Percentiles rank a stretch among this genome's conserved stretches.
Evolutionary conservation across 78 protist species (phyloP).

Genomic region (Dictyostelium capitatum): DNA sequence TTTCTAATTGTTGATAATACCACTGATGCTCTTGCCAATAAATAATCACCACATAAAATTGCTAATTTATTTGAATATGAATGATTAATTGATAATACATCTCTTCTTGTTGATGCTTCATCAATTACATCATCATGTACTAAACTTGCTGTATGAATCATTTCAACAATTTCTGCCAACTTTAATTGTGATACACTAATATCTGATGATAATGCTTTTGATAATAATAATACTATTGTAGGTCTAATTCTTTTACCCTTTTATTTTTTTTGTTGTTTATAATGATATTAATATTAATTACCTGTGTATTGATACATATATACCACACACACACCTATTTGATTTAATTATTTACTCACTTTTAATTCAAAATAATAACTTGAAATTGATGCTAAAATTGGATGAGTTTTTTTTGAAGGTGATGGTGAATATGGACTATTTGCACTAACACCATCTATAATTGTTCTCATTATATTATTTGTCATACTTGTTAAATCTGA

Average conservation of each 20-base stretch:
- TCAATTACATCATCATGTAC: slow-evolving; percentile 95
- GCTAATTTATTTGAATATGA: slow-evolving; percentile 40
- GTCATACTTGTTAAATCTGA: slow-evolving; percentile 35
- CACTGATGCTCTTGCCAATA: slow-evolving; percentile 70
- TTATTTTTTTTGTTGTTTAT: not conserved
- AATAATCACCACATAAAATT: slow-evolving; percentile 61
- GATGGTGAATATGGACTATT: not conserved
- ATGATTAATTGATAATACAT: slow-evolving; percentile 32
- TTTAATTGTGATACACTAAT: not conserved
- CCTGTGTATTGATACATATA: no score
- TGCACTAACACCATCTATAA: slow-evolving; percentile 20
- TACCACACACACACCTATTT: no score
- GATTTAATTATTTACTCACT: not conserved
- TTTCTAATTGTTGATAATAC: slow-evolving; percentile 76
- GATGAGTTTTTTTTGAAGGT: slow-evolving; percentile 26
- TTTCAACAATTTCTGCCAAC: slow-evolving; percentile 93
- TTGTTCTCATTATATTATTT: slow-evolving; percentile 28
- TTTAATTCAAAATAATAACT: slow-evolving; percentile 53
- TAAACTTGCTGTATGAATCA: slow-evolving; percentile 96
- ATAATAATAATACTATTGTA: slow-evolving; percentile 25
- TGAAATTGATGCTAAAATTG: slow-evolving; percentile 27
- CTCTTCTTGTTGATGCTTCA: slow-evolving; percentile 59
- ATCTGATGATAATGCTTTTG: slow-evolving; percentile 16
- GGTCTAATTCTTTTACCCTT: slow-evolving; percentile 71
- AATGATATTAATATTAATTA: not conserved